phyloP scores from a whole-genome alignment of 805 yeast species.

The Sugiyamaella lignohabitans region DNA sequence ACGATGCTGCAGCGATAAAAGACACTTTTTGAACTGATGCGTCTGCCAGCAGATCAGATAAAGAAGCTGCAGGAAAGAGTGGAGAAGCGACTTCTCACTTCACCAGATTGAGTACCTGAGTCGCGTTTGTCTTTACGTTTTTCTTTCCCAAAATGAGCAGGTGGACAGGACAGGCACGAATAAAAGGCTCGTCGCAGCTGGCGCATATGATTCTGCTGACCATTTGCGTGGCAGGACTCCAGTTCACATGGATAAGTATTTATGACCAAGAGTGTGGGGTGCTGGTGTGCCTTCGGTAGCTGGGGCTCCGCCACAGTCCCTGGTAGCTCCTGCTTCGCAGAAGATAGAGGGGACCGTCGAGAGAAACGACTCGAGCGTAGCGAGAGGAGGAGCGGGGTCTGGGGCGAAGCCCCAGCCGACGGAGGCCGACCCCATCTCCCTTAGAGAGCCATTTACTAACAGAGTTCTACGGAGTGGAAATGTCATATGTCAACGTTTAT shows the following conservation, averaged over 20 bases:
- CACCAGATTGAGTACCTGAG: too few relatives aligned
- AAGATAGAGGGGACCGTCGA: too few relatives aligned
- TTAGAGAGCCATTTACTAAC: background rate
- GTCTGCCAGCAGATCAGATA: too few relatives aligned
- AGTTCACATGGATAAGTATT: constrained; percentile 46
- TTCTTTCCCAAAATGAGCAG: background rate
- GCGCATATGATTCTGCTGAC: constrained; percentile 23
- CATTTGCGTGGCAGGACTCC: constrained; percentile 48
- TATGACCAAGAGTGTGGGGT: background rate
- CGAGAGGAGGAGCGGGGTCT: background rate
- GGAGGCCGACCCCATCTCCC: too few relatives aligned
- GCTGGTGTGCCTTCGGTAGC: too few relatives aligned
- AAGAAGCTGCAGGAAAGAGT: too few relatives aligned
- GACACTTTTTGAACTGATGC: too few relatives aligned
- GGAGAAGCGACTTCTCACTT: too few relatives aligned
- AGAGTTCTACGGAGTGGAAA: constrained; percentile 44
- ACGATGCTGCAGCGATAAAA: too few relatives aligned
- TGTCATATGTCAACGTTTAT: constrained; percentile 57
- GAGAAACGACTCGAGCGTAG: too few relatives aligned
- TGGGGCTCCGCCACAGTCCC: background rate
- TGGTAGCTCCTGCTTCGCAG: background rate
- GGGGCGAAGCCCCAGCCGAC: background rate
- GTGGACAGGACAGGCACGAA: constrained; percentile 17
- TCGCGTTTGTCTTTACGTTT: too few relatives aligned
- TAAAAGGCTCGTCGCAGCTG: constrained; percentile 14